Evolutionary conservation across 768 basidiomycete species (phyloP), one percentile per base, ranked within the genome.

Genomic region (Punctularia strigosozonata): DNA sequence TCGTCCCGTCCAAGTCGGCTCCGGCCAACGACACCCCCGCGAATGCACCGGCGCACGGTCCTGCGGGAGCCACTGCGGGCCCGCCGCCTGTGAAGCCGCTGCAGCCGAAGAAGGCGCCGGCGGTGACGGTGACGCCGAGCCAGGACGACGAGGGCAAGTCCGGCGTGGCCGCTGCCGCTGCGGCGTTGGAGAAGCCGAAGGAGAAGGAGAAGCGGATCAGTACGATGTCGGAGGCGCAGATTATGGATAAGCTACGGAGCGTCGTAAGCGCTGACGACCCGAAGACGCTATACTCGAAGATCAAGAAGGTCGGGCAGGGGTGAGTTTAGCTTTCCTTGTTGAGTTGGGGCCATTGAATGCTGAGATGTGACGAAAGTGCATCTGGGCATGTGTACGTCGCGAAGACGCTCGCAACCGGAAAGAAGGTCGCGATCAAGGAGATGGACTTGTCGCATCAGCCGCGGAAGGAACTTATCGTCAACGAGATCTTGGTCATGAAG

Each of bases 291-390:
- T 99, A 97, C 60, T 85, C 82, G 50, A 97, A 95, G 70, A 95
- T 97, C 59, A 91, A 88, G 68, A 99, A 98, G 65, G 89, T 99
- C 44, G 94, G 94, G 24, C 94, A 99, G 59, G 94, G 91, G 90
- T 95, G 57, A 58, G 87, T 70, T 15, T 14, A 8, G 25, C 44
- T 32, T 15, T 31, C 48, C 44, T 31, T 23, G 36, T 41, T 41
- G 28, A 14, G 13, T 14, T 3, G 30, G 7, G 43, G 20, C 15
- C 25, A n/a, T 35, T 19, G 17, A 38, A 38, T 18, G 31, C 26
- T 32, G 37, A 8, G 26, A n/a, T 28, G 24, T 28, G 46, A 41
- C 43, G 4, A 49, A n/a, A 95, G 94, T 50, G 94, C 94, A 3
- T 97, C 92, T 14, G 94, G 95, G 13, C 89, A 94, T 54, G 94